phyloP scores from a whole-genome alignment of 768 basidiomycete genomes.

The Termitomyces sp. region DNA sequence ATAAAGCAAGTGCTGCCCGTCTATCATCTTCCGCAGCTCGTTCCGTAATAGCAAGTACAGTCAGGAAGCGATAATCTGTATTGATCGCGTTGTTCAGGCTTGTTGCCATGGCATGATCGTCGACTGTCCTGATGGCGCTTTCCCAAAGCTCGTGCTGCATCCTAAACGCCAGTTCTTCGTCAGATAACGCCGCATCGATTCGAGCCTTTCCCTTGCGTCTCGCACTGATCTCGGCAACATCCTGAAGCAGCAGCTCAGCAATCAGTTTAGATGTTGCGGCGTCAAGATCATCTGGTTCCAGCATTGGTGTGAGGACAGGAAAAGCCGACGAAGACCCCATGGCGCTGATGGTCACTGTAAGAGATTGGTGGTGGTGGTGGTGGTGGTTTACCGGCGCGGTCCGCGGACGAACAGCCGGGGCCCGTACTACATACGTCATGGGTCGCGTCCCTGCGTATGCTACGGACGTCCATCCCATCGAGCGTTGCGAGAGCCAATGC shows the following conservation, averaged over 20 bases:
- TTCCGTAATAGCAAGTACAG: conserved; percentile 8
- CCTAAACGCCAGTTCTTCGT: conserved; percentile 16
- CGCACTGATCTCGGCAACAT: conserved; percentile 9
- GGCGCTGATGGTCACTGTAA: not conserved
- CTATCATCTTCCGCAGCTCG: conserved; percentile 16
- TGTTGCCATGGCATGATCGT: conserved; percentile 13
- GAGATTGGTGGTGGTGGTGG: too few relatives aligned
- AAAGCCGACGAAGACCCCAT: conserved; percentile 7
- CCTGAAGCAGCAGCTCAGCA: conserved; percentile 1
- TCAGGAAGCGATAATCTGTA: conserved; percentile 10
- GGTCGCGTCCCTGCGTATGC: too few relatives aligned
- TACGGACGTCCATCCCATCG: too few relatives aligned
- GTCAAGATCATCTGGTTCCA: conserved; percentile 4
- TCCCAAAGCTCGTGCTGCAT: conserved; percentile 11
- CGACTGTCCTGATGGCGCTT: not conserved
- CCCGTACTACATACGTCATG: too few relatives aligned
- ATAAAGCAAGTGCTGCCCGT: conserved; percentile 12
- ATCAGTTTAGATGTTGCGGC: conserved; percentile 12
- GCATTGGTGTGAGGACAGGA: not conserved
- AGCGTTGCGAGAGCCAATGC: too few relatives aligned
- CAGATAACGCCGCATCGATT: conserved; percentile 13
- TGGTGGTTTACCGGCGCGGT: too few relatives aligned
- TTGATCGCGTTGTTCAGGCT: conserved; percentile 14
- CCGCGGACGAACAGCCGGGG: too few relatives aligned
- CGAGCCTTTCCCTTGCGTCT: conserved; percentile 18